These are phyloP conservation scores for Nicotiana paniculata DNA, from an alignment of 257 asterid species.

Conservation along the genomic window DNA sequence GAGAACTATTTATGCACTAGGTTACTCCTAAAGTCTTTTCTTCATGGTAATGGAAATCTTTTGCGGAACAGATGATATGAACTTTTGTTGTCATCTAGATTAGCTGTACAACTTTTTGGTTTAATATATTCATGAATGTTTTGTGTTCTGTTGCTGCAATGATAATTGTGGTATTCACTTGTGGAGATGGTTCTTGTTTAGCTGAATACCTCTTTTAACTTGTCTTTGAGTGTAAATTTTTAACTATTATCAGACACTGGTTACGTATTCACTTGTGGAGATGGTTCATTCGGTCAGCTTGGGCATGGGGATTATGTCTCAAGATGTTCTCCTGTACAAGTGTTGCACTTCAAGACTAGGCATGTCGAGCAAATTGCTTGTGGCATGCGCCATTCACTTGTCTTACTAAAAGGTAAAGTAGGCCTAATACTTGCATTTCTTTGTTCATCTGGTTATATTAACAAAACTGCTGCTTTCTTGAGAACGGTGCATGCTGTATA, in stretches of 20 bases:
- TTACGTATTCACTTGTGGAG: slow-evolving; percentile 79
- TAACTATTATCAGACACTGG: slow-evolving; percentile 45
- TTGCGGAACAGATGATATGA: background rate
- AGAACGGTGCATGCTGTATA: background rate
- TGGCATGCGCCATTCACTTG: slow-evolving; percentile 91
- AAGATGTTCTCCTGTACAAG: slow-evolving; percentile 40
- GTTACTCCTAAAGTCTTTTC: background rate
- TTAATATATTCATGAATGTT: background rate
- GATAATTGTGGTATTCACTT: background rate
- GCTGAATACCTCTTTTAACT: background rate
- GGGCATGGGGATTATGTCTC: slow-evolving; percentile 66
- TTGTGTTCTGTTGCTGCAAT: background rate
- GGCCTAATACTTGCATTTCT: background rate
- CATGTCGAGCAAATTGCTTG: slow-evolving; percentile 66
- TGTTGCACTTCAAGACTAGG: slow-evolving; percentile 40
- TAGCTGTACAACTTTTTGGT: background rate
- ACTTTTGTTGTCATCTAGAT: background rate
- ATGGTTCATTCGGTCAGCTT: slow-evolving; percentile 88
- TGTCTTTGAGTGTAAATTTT: background rate
- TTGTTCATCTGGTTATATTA: background rate
- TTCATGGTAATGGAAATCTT: background rate
- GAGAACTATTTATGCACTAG: background rate
- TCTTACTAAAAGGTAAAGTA: slow-evolving; percentile 59
- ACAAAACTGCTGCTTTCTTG: background rate
- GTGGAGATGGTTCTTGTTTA: no score